Conservation (phyloP, 257 asterid genomes). For the Rauvolfia tetraphylla region DNA sequence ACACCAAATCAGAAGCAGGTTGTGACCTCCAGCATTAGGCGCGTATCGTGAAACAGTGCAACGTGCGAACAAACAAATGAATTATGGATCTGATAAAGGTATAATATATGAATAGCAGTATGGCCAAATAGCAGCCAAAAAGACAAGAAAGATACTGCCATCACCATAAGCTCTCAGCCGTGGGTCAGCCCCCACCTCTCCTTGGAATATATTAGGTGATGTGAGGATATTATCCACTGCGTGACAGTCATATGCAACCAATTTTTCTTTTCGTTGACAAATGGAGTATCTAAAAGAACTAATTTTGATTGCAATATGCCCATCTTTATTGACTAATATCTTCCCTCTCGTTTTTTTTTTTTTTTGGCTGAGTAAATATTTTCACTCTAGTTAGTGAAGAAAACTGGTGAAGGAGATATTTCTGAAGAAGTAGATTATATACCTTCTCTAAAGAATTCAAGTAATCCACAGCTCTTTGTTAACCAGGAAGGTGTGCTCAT, state of each 20-base stretch:
- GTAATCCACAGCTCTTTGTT: constrained; percentile 82
- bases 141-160: constrained; percentile 5
- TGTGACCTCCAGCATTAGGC: not conserved
- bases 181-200: too few species aligned
- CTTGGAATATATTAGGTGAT: not conserved
- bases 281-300: not conserved
- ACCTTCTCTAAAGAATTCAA: constrained; percentile 77
- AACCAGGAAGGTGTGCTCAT: constrained; percentile 70
- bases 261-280: not conserved
- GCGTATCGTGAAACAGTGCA: not conserved
- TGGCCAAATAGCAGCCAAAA: not conserved
- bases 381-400: too few species aligned
- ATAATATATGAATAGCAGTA: not conserved
- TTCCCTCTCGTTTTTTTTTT: too few species aligned
- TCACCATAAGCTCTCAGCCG: not conserved
- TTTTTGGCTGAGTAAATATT: too few species aligned
- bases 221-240: not conserved
- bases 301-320: too few species aligned
- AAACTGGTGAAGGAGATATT: not conserved
- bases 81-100: not conserved
- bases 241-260: not conserved
- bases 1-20: too few species aligned
- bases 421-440: not conserved
- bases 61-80: not conserved
- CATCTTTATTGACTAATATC: constrained; percentile 26